Evolutionary conservation across 108 stramenopile species (phyloP).

Genomic region (Nitzschia sp.): DNA sequence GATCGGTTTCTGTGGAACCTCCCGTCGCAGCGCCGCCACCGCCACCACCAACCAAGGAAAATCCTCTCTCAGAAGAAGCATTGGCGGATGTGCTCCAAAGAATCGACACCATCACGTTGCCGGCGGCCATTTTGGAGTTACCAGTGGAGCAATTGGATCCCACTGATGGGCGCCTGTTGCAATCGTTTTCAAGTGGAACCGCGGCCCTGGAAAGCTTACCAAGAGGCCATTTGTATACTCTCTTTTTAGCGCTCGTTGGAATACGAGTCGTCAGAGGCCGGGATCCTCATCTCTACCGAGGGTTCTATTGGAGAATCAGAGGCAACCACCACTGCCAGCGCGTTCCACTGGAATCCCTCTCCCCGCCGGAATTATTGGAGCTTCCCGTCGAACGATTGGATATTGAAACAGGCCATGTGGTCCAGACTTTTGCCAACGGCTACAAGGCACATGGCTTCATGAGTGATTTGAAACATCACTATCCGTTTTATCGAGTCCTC

Average conservation of each 20-base stretch:
- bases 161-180: not conserved
- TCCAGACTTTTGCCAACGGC: not conserved
- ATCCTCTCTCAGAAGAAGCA: not conserved
- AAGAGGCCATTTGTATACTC: not conserved
- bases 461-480: not conserved
- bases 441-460: not conserved
- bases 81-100: not conserved
- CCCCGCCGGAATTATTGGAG: not conserved
- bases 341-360: not conserved
- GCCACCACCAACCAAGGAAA: not conserved
- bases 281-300: not conserved
- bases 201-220: not conserved
- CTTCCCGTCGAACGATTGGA: not conserved
- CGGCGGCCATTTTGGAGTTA: not conserved
- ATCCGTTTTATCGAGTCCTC: not conserved
- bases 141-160: constrained; percentile 4
- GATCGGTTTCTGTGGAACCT: too few relatives aligned
- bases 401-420: not conserved
- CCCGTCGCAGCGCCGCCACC: too few relatives aligned
- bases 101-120: not conserved
- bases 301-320: not conserved
- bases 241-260: not conserved
- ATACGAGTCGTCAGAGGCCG: not conserved
- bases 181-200: not conserved
- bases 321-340: not conserved